phyloP scores from a whole-genome alignment of 768 basidiomycete species.

The Russula emetica region DNA sequence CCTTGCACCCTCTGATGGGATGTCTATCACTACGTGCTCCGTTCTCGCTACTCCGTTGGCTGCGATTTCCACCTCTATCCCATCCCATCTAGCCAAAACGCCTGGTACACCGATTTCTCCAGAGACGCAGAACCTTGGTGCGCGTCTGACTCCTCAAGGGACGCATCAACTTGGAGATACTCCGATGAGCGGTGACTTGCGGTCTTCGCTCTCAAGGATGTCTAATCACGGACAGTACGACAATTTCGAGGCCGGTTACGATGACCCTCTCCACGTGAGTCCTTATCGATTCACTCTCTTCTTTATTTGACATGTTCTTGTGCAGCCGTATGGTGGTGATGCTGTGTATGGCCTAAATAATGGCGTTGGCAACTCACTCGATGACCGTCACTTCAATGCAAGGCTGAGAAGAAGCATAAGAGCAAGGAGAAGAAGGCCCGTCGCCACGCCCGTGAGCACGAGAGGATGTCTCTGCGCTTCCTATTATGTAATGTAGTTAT shows the following conservation, averaged over 20 bases:
- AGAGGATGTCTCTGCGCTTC: too few relatives aligned
- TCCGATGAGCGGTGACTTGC: too few relatives aligned
- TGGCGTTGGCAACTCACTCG: constrained; percentile 42
- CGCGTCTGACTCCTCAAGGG: constrained; percentile 50
- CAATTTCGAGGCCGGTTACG: constrained; percentile 51
- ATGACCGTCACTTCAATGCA: constrained; percentile 51
- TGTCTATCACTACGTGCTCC: constrained; percentile 61
- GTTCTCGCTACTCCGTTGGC: constrained; percentile 77
- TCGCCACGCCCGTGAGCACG: constrained; percentile 54
- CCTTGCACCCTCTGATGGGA: constrained; percentile 54
- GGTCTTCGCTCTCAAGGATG: constrained; percentile 68
- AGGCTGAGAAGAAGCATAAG: constrained; percentile 57
- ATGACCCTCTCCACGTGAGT: constrained; percentile 52
- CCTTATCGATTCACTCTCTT: constrained; percentile 21
- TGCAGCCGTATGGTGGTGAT: constrained; percentile 55
- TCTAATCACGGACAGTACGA: constrained; percentile 58
- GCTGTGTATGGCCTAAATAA: constrained; percentile 44
- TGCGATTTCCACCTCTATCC: constrained; percentile 46
- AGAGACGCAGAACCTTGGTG: constrained; percentile 57
- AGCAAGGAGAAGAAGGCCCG: constrained; percentile 61
- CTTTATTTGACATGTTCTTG: constrained; percentile 15
- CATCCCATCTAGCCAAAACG: constrained; percentile 54
- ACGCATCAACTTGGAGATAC: constrained; percentile 49
- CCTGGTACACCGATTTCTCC: constrained; percentile 63
- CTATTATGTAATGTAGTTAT: too few relatives aligned